These are phyloP conservation scores for Beauveria pseudobassiana DNA, from an alignment of 2,329 filamentous ascomycete genomes.

Conservation along the genomic window DNA sequence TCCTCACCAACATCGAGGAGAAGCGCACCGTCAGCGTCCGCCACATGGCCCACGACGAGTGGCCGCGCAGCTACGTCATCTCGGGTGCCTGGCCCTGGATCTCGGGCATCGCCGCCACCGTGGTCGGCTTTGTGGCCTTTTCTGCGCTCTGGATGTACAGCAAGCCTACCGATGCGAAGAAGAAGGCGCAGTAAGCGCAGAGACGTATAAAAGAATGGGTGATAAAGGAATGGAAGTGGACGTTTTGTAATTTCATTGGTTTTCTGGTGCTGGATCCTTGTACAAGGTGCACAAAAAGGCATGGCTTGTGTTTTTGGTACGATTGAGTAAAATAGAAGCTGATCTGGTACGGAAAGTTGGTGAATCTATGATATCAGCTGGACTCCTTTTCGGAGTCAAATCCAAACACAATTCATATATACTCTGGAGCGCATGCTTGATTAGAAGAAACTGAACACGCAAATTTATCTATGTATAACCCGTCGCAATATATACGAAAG, in stretches of 20 bases:
- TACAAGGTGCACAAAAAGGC: background rate
- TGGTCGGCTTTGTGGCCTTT: constrained; percentile 78
- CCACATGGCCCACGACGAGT: constrained; percentile 97
- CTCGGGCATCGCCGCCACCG: constrained; percentile 74
- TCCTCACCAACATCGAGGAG: constrained; percentile 82
- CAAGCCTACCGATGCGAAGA: constrained; percentile 33
- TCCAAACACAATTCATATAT: background rate
- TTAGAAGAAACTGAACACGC: background rate
- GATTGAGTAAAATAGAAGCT: background rate
- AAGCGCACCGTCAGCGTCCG: constrained; percentile 92
- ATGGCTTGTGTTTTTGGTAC: constrained; percentile 4
- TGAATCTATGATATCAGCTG: background rate
- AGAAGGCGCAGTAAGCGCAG: constrained; percentile 38
- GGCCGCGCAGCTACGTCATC: constrained; percentile 83
- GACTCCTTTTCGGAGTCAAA: background rate
- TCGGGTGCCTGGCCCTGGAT: constrained; percentile 94
- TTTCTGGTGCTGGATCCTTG: background rate
- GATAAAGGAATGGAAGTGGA: constrained; percentile 12
- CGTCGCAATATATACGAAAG: background rate
- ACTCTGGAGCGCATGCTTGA: background rate
- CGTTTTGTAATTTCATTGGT: constrained; percentile 3
- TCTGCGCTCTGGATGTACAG: constrained; percentile 80
- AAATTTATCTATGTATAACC: background rate
- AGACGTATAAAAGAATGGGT: background rate
- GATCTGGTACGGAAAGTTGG: background rate